Evolutionary conservation across 2,329 filamentous ascomycete species (phyloP).

Genomic region (Mycosphaerelloides madeirae): DNA sequence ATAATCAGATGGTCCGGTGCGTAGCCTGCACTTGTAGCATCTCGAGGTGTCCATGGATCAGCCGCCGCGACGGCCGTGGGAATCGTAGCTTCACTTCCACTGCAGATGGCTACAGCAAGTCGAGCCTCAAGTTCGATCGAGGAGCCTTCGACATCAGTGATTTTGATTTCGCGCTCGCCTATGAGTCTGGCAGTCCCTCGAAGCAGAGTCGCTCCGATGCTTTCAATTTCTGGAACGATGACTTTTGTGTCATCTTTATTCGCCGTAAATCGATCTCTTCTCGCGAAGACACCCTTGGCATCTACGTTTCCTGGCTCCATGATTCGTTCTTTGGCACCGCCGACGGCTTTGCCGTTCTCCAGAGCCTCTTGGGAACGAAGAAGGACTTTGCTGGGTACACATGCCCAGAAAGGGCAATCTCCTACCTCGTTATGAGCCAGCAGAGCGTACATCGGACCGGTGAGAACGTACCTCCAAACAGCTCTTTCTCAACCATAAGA

Average conservation of each 20-base stretch:
- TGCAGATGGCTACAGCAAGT: slow-evolving; percentile 5
- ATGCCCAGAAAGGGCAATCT: slow-evolving; percentile 9
- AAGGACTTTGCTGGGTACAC: slow-evolving; percentile 3
- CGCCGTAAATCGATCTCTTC: slow-evolving; percentile 1
- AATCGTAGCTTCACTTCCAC: slow-evolving; percentile 1
- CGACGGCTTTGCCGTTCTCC: not conserved
- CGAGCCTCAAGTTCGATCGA: slow-evolving; percentile 1
- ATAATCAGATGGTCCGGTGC: slow-evolving; percentile 3
- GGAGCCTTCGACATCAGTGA: not conserved
- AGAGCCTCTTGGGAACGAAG: slow-evolving; percentile 3
- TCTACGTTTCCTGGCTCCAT: not conserved
- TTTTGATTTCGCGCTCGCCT: not conserved
- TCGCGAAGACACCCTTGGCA: not conserved
- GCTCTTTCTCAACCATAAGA: too few relatives aligned
- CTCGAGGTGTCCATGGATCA: slow-evolving; percentile 3
- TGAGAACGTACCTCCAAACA: too few relatives aligned
- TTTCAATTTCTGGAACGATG: slow-evolving; percentile 3
- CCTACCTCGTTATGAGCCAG: too few relatives aligned
- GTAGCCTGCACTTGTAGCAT: slow-evolving; percentile 1
- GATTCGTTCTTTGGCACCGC: slow-evolving; percentile 1
- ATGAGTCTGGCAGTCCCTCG: not conserved
- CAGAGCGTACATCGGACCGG: too few relatives aligned
- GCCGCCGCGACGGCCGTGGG: not conserved
- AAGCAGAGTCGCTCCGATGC: not conserved
- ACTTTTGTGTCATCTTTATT: slow-evolving; percentile 2